Evolutionary conservation across 2,329 filamentous ascomycete genomes (phyloP), one percentile per base, ranked within the genome.

Genomic region (Chaetomiaceae sp.): DNA sequence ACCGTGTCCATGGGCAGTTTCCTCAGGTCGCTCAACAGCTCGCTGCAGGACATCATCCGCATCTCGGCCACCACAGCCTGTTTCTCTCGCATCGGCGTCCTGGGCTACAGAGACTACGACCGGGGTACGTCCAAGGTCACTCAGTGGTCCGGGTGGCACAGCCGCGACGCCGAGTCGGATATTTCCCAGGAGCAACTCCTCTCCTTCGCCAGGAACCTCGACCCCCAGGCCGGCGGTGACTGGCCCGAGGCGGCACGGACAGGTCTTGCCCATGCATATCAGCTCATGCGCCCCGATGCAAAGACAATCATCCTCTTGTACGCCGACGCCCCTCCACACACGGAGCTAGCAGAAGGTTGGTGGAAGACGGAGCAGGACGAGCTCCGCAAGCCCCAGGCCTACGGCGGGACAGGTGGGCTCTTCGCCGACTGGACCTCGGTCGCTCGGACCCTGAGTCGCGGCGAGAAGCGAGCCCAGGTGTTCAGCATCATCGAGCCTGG

Each of bases 121-220:
- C 61, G n/a, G 1, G 5, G 62, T 13, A 38, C 47, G 4, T 25
- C 53, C 27, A 54, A 32, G 1, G 9, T 75, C 21, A 69, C 72
- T 2, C 66, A 77, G 44, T 80, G 75, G 73, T 78, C 76, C 72
- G 75, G 76, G 3, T 79, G 76, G 76, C 69, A 69, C 11, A 54
- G 52, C 36, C 27, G 52, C 18, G 37, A 46, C 13, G 45, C 20
- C 13, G 27, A 52, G 0, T 49, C 54, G 3, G 58, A 63, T 2
- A 61, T 64, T 23, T 62, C 62, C n/a, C 68, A 71, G 53, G 58
- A 67, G 0, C 38, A 63, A 11, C 63, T 77, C 0, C 57, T 77
- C 6, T 29, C 51, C 3, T 72, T 73, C 56, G 68, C 68, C 16
- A 55, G 61, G 43, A 47, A 42, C 0, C 67, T 79, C 3, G 25